Percentiles rank a stretch among this genome's conserved stretches.
phyloP scores from a whole-genome alignment of 2,329 filamentous ascomycete genomes.

The Fusarium abutilonis region DNA sequence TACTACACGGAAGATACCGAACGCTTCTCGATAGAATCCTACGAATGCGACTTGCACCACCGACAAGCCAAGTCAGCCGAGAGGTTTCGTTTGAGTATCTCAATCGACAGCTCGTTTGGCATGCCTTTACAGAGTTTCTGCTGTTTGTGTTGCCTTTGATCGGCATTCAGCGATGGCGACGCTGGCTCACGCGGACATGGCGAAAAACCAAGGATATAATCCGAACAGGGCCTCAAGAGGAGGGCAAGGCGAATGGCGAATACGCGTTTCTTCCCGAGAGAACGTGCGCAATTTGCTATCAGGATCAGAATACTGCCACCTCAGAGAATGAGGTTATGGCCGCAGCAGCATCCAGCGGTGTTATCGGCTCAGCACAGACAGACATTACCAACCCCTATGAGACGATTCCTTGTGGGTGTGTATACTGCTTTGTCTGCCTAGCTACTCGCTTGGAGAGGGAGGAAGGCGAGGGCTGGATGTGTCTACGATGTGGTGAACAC shows the following conservation, averaged over 20 bases:
- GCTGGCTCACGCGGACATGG: slow-evolving; percentile 90
- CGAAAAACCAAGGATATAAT: slow-evolving; percentile 77
- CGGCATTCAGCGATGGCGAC: slow-evolving; percentile 89
- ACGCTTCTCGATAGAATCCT: slow-evolving; percentile 89
- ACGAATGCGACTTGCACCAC: slow-evolving; percentile 84
- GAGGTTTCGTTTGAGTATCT: slow-evolving; percentile 98
- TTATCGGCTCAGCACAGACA: slow-evolving; percentile 87
- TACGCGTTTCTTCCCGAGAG: slow-evolving; percentile 87
- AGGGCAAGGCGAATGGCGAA: slow-evolving; percentile 72
- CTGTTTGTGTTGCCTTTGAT: slow-evolving; percentile 97
- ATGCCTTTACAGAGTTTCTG: slow-evolving; percentile 99
- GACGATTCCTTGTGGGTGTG: slow-evolving; percentile 84
- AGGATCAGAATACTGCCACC: slow-evolving; percentile 81
- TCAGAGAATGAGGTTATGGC: slow-evolving; percentile 81
- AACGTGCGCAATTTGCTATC: slow-evolving; percentile 96
- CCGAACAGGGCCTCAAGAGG: slow-evolving; percentile 57
- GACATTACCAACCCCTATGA: slow-evolving; percentile 98
- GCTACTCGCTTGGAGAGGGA: slow-evolving; percentile 89
- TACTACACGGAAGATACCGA: slow-evolving; percentile 89
- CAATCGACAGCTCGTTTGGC: slow-evolving; percentile 97
- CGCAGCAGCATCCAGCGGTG: slow-evolving; percentile 75
- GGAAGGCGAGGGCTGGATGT: slow-evolving; percentile 93
- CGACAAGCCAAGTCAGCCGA: slow-evolving; percentile 83
- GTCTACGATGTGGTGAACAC: slow-evolving; percentile 84
- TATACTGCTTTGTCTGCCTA: slow-evolving; percentile 98